Base-by-base conservation (phyloP, 202 grass and related monocot genomes). In the Eragrostis tef region DNA sequence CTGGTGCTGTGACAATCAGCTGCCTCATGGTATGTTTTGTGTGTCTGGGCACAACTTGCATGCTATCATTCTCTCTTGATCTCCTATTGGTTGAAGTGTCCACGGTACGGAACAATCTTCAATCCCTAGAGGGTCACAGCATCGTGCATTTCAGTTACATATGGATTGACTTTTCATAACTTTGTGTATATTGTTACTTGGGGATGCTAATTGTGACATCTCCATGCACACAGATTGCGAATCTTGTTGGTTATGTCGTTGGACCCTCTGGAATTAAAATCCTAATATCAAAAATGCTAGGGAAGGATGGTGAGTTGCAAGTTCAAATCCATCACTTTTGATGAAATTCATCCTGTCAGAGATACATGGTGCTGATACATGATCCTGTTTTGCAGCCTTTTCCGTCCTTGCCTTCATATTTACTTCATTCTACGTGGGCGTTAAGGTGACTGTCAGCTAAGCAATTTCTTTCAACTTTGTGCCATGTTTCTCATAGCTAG, bases 181-280 rank as follows among this genome's bases (percentile, higher is more conserved):
- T 59, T n/a, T 24, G 26, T 60, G 3, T 67, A 61, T 3, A 3
- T 27, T 78, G 22, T 58, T 65, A 29, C 12, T 60, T 68, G 19
- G 61, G 41, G 43, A 36, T 59, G 45, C 10, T 70, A 22, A 17
- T 79, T 70, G 70, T 87, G 59, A 89, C 6, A 50, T 47, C 64
- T 51, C 9, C 2, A 57, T 57, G 21, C 64, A 73, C 46, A 60
- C 64, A 98, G 94, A 80, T 97, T 42, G 94, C 90, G 82, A 97
- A 97, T 53, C 90, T 98, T 79, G 92, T 86, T 20, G 94, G 94
- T 44, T 98, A 93, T 27, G 92, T 98, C 29, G 93, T 94, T 56
- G 92, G 95, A 63, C 90, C 95, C 9, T 87, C 84, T 7, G 86
- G 92, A 52, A 86, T 91, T 45, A 91, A 90, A 71, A 74, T 86